Evolutionary conservation across 2,329 filamentous ascomycete genomes (phyloP).

Genomic region (Daldinia sp.): DNA sequence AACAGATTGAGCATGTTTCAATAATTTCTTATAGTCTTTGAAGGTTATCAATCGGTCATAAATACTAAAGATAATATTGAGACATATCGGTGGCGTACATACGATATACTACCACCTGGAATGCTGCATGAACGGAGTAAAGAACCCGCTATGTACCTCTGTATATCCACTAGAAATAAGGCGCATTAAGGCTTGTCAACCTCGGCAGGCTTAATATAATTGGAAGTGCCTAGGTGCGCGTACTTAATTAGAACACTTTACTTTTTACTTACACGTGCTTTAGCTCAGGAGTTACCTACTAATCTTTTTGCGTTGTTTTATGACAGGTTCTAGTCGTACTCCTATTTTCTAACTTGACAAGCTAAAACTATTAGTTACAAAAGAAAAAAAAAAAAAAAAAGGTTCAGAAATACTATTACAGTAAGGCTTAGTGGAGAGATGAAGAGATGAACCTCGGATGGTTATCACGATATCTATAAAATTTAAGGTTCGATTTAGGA

Average conservation of each 20-base stretch:
- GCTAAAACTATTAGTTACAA: background rate
- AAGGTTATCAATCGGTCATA: background rate
- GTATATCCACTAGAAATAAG: background rate
- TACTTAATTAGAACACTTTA: background rate
- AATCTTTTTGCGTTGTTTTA: background rate
- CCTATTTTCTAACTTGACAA: background rate
- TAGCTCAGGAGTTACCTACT: background rate
- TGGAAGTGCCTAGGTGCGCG: background rate
- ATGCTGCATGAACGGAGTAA: background rate
- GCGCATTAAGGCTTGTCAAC: background rate
- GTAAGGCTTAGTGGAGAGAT: constrained; percentile 2
- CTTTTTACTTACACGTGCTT: constrained; percentile 3
- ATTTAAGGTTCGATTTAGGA: constrained; percentile 9
- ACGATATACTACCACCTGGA: too few species aligned
- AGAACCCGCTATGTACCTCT: background rate
- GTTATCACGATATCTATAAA: constrained; percentile 7
- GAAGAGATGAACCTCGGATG: constrained; percentile 13
- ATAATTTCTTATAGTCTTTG: background rate
- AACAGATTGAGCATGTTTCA: background rate
- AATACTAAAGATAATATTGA: background rate
- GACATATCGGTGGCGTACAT: background rate
- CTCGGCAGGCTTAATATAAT: background rate
- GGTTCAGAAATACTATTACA: background rate
- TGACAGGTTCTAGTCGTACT: background rate
- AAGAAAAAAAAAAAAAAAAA: background rate